These are phyloP conservation scores for Oleoguttula mirabilis DNA, from an alignment of 495 filamentous ascomycete genomes.

Conservation along the genomic window DNA sequence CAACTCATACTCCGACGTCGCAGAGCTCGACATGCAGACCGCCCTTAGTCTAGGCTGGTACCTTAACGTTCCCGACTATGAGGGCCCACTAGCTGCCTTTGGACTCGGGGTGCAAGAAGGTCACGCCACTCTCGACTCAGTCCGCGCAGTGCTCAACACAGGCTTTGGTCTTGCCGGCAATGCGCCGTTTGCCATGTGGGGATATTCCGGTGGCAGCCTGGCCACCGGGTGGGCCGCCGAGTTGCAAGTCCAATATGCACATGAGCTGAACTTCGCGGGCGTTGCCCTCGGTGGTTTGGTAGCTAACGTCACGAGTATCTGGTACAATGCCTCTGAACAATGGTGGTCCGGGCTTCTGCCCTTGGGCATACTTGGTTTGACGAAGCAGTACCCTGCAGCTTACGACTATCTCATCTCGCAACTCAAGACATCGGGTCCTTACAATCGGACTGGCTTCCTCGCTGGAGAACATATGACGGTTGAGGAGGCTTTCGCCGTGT, in stretches of 20 bases:
- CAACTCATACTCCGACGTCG: not conserved
- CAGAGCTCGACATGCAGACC: constrained; percentile 18
- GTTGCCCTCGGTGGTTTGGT: constrained; percentile 39
- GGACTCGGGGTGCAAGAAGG: constrained; percentile 34
- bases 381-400: constrained; percentile 12
- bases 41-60: constrained; percentile 35
- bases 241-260: constrained; percentile 40
- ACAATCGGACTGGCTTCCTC: constrained; percentile 26
- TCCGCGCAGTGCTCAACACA: constrained; percentile 27
- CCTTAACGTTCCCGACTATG: constrained; percentile 39
- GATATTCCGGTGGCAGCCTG: constrained; percentile 47
- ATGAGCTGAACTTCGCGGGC: constrained; percentile 40
- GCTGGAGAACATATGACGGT: constrained; percentile 21
- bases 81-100: constrained; percentile 35
- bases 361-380: constrained; percentile 8
- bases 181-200: constrained; percentile 33
- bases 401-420: constrained; percentile 11
- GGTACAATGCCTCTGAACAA: constrained; percentile 20
- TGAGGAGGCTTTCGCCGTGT: constrained; percentile 22
- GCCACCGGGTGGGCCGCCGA: constrained; percentile 44
- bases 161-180: constrained; percentile 1
- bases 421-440: constrained; percentile 15
- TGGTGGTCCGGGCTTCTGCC: constrained; percentile 16
- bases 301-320: constrained; percentile 24
- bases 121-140: constrained; percentile 37